Percentiles rank a stretch among this genome's conserved stretches.
phyloP scores from a whole-genome alignment of 169 alveolate genomes.

The Eimeria sp. region DNA sequence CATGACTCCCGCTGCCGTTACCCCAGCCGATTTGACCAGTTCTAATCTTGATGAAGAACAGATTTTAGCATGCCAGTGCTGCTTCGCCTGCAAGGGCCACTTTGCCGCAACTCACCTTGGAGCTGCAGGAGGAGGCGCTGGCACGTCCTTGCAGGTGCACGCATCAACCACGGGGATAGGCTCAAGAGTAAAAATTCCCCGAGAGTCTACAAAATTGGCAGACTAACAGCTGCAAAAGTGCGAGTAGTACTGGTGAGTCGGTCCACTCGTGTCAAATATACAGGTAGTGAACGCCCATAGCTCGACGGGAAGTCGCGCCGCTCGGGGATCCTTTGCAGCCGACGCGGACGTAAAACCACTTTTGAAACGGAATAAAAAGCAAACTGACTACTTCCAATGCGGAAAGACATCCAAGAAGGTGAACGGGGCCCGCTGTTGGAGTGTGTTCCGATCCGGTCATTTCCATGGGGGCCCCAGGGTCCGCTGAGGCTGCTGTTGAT shows the following conservation, averaged over 20 bases:
- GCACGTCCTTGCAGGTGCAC: neutral
- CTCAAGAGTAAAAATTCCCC: neutral
- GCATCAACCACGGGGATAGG: neutral
- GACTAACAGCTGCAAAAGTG: neutral
- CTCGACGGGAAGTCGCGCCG: neutral
- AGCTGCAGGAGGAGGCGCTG: neutral
- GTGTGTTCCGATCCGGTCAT: conserved; percentile 16
- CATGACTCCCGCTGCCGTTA: conserved; percentile 8
- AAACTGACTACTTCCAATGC: neutral
- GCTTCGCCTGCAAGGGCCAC: neutral
- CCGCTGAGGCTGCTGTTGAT: neutral
- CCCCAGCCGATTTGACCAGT: neutral
- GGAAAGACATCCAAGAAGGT: conserved; percentile 8
- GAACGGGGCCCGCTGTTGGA: neutral
- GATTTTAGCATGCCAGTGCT: neutral
- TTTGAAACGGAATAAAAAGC: neutral
- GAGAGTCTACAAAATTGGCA: neutral
- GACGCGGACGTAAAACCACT: neutral
- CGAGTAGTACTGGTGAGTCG: neutral
- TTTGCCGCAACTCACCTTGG: conserved; percentile 9
- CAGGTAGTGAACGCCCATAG: neutral
- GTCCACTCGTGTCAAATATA: neutral
- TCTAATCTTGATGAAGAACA: neutral
- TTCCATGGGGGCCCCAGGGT: conserved; percentile 1
- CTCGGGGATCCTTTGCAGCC: neutral